Base-by-base conservation (phyloP, 805 yeast species). In the Ogataea parapolymorpha region DNA sequence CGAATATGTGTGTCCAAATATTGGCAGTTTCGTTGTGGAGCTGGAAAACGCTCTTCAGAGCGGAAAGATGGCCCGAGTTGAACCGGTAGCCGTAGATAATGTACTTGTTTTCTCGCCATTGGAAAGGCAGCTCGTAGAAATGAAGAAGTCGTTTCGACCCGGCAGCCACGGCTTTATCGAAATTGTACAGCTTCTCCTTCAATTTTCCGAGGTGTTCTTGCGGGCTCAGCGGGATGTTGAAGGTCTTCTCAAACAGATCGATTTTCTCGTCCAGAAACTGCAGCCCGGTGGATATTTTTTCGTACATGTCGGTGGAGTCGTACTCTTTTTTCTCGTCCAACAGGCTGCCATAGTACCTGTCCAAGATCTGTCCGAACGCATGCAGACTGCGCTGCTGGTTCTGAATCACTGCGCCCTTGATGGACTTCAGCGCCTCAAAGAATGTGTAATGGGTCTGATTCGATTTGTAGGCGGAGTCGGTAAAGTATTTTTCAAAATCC, bases 101-200 rank as follows among this genome's bases (percentile, higher is more conserved):
- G 61, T 75, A 89, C 44, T 88, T 80, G 65, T 93, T 91, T 63
- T 90, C 97, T 56, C 95, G 76, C 95, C 96, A 91, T 35, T 85
- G 87, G 51, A 82, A 77, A 2, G 99, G 99, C 31, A 91, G 68
- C 61, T 91, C 95, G 57, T 85, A 87, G 61, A 82, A 86, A 50
- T 87, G 88, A 30, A 91, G 64, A 41, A 80, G 73, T 32, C 82
- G 45, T 3, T 59, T 45, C 9, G 55, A 35, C 3, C 82, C 80
- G 9, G 66, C 56, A 5, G 57, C 52, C 5, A 65, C 50, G 1
- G 82, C 82, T 17, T 56, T 57, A 20, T 72, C 74, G 48, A 72
- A 74, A 52, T 75, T 72, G 53, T 69, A 71, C 30, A 70, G 61
- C 22, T 69, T 66, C 15, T 68, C 61, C 23, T 61, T 55, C 14